Evolutionary conservation across 176 grass and related monocot species (phyloP).

Genomic region (Elymus sibiricus): DNA sequence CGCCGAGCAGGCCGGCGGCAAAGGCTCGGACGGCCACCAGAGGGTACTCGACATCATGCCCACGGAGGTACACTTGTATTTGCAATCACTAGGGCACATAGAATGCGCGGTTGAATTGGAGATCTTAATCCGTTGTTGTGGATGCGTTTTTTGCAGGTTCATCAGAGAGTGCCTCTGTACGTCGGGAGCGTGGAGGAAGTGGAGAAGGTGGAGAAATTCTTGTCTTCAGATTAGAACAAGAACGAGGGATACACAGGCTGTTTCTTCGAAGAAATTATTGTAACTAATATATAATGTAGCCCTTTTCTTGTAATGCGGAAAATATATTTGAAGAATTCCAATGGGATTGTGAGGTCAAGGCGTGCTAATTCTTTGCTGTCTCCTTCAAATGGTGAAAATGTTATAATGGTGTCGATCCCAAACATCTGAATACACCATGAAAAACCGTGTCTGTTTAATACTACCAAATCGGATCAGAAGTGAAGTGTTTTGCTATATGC

Average conservation of each 20-base stretch:
- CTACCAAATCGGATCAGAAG: no score
- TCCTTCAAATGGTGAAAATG: background rate
- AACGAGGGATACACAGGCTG: background rate
- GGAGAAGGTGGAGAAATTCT: slow-evolving; percentile 90
- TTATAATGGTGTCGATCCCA: background rate
- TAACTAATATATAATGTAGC: slow-evolving; percentile 10
- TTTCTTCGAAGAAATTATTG: background rate
- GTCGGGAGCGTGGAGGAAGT: slow-evolving; percentile 96
- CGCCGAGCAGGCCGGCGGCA: slow-evolving; percentile 95
- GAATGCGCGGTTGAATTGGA: background rate
- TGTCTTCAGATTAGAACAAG: slow-evolving; percentile 43
- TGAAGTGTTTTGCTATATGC: no score
- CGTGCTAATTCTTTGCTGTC: background rate
- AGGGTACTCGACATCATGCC: slow-evolving; percentile 90
- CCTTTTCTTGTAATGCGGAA: background rate
- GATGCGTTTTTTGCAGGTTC: slow-evolving; percentile 45
- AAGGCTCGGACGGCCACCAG: slow-evolving; percentile 84
- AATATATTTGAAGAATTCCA: background rate
- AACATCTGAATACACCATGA: background rate
- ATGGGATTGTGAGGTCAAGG: background rate
- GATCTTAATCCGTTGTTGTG: background rate
- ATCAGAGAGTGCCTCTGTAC: slow-evolving; percentile 94
- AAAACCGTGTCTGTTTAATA: background rate
- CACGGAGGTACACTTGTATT: slow-evolving; percentile 49
- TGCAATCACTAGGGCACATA: background rate